phyloP scores from a whole-genome alignment of 805 yeast species.

The Lachancea meyersii region DNA sequence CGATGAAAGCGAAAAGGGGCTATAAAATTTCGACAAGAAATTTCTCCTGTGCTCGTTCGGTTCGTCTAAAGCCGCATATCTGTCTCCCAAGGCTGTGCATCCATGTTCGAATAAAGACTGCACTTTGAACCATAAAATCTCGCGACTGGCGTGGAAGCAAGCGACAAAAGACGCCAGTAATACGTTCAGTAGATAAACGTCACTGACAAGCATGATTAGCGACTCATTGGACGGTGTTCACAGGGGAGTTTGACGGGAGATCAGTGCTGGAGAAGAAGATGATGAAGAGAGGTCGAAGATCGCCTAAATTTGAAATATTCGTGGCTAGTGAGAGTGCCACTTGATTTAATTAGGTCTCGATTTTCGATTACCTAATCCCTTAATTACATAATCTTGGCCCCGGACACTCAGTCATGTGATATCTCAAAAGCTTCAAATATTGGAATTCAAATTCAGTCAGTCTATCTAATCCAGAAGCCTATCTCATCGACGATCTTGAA shows the following conservation, averaged over 20 bases:
- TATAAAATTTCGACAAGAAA: slow-evolving; percentile 26
- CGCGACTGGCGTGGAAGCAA: slow-evolving; percentile 17
- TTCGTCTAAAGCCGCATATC: slow-evolving; percentile 7
- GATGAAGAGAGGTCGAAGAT: background rate
- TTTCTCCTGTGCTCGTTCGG: slow-evolving; percentile 14
- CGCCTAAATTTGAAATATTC: too few relatives aligned
- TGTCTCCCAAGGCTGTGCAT: slow-evolving; percentile 6
- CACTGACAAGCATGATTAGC: background rate
- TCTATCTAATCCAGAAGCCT: too few relatives aligned
- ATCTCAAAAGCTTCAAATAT: too few relatives aligned
- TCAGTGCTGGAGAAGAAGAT: too few relatives aligned
- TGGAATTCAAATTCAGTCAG: too few relatives aligned
- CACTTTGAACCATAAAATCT: slow-evolving; percentile 15
- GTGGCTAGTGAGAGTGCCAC: too few relatives aligned
- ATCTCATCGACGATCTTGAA: too few relatives aligned
- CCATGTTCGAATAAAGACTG: slow-evolving; percentile 14
- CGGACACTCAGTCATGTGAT: too few relatives aligned
- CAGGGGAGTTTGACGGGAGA: too few relatives aligned
- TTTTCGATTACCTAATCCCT: background rate
- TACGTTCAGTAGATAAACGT: slow-evolving; percentile 1
- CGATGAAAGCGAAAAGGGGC: slow-evolving; percentile 30
- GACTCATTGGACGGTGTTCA: background rate
- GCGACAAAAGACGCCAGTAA: slow-evolving; percentile 5
- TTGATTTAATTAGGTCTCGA: too few relatives aligned
- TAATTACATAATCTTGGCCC: background rate